Evolutionary conservation across 805 yeast species (phyloP), one percentile per base, ranked within the genome.

Genomic region (Wickerhamiella occidentalis): DNA sequence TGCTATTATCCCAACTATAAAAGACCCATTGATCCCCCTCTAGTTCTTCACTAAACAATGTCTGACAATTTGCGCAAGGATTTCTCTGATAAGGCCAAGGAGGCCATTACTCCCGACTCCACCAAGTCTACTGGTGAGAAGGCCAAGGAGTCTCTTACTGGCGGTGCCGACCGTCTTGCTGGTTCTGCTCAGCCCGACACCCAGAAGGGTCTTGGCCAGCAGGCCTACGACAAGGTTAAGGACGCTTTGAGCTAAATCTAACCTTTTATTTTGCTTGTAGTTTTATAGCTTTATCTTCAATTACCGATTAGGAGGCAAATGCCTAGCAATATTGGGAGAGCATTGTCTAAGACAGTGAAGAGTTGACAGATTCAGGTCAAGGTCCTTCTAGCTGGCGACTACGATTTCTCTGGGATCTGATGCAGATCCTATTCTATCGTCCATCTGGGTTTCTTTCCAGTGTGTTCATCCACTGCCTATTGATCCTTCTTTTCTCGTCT

Each of bases 141-240:
- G 68, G 80, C 79, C 56, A 81, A 82, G 72, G 94, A 86, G 69
- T 52, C 64, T 26, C 76, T 75, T 55, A 78, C 92, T 51, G 82
- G 75, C 63, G 63, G 71, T 7, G 74, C 72, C 58, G 95, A 86
- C 71, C 69, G 74, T 61, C 67, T 72, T 50, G 84, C 80, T 51
- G 72, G 75, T 38, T 65, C 71, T 48, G 66, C 71, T 49, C 79
- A 78, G 61, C 85, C 88, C 57, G 79, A 82, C 47, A 25, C 50
- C 40, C 46, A 51, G 46, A 58, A 55, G 52, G 61, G 80, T 35
- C 66, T 69, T 61, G 66, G 70, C 51, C 82, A 83, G 62, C 71
- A 81, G 68, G 79, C 79, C 30, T 45, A 41, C 29, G 59, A 57
- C 48, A 38, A 25, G 47, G 47, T 45, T 35, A 45, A 45, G 47